phyloP scores from a whole-genome alignment of 2,329 filamentous ascomycete species.

The Stemphylium lycopersici region DNA sequence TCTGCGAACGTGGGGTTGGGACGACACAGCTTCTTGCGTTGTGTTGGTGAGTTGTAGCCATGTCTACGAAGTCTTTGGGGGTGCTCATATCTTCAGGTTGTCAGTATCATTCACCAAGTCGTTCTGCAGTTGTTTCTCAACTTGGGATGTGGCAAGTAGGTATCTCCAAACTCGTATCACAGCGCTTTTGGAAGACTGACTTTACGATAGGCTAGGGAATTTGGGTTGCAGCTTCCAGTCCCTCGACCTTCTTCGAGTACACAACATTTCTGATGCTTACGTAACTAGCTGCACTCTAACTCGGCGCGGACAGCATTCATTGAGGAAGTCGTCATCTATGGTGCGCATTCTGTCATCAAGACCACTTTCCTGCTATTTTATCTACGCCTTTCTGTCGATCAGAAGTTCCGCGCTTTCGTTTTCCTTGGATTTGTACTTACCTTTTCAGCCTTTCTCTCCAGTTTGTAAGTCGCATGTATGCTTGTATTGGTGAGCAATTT shows the following conservation, averaged over 20 bases:
- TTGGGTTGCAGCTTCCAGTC: too few relatives aligned
- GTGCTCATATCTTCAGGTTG: not conserved
- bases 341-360: conserved; percentile 4
- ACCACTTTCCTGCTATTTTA: conserved; percentile 1
- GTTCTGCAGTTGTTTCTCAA: conserved; percentile 30
- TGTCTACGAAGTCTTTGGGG: too few relatives aligned
- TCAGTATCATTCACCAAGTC: conserved; percentile 1
- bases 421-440: not conserved
- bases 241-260: too few relatives aligned
- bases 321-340: not conserved
- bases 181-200: not conserved
- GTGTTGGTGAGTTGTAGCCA: too few relatives aligned
- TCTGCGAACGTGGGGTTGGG: not conserved
- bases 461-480: not conserved
- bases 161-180: not conserved
- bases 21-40: not conserved
- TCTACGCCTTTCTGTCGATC: not conserved
- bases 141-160: conserved; percentile 4
- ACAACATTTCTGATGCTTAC: too few relatives aligned
- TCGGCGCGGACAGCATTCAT: not conserved
- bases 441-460: not conserved
- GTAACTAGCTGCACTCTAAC: not conserved
- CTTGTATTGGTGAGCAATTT: not conserved
- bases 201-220: not conserved
- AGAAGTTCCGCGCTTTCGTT: not conserved